A percentile compares a stretch with the other conserved stretches of the same genome.
These are phyloP conservation scores for Aspergillus alliaceus DNA, from an alignment of 2,329 filamentous ascomycete species.

Conservation along the genomic window DNA sequence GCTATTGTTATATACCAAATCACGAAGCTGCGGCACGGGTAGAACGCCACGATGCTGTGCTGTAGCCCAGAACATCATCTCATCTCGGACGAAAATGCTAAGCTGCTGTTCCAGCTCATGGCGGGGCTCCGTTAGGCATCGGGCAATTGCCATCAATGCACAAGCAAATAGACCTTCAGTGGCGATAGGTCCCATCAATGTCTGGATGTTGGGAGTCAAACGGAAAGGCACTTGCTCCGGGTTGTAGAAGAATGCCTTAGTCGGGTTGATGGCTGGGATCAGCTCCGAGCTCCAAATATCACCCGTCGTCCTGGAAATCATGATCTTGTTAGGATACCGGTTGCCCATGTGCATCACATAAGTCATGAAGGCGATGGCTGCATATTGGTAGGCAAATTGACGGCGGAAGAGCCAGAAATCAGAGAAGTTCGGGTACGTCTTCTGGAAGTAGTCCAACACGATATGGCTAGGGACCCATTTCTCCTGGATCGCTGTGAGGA, in stretches of 20 bases:
- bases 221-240: constrained; percentile 96
- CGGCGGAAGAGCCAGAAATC: constrained; percentile 99
- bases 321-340: constrained; percentile 92
- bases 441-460: constrained; percentile 84
- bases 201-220: constrained; percentile 92
- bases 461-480: constrained; percentile 85
- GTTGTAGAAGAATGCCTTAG: constrained; percentile 89
- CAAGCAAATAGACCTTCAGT: constrained; percentile 96
- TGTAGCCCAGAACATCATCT: constrained; percentile 97
- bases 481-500: constrained; percentile 91
- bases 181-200: constrained; percentile 90
- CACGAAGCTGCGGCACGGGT: constrained; percentile 69
- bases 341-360: constrained; percentile 97
- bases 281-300: constrained; percentile 97
- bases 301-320: constrained; percentile 81
- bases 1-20: constrained; percentile 80
- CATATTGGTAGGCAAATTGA: constrained; percentile 94
- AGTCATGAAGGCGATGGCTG: constrained; percentile 95
- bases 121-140: constrained; percentile 82
- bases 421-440: constrained; percentile 80
- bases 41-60: constrained; percentile 67
- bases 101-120: constrained; percentile 90
- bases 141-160: constrained; percentile 92
- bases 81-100: constrained; percentile 91
- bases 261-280: constrained; percentile 81